Base-by-base conservation (phyloP, 2,329 filamentous ascomycete species). In the Rhynchosporium graminicola region DNA sequence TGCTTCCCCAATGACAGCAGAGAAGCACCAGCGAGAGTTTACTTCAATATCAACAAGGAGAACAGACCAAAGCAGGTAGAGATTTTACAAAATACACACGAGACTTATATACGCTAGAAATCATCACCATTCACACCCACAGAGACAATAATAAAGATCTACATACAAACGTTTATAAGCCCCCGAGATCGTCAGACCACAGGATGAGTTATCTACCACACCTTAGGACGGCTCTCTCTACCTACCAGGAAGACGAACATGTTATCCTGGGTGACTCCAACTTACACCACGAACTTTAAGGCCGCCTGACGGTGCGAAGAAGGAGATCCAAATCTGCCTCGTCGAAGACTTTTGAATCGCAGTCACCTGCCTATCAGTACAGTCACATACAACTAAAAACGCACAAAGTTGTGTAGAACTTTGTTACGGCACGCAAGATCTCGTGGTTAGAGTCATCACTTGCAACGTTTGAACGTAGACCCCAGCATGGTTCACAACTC, bases 1-100 rank as follows among this genome's bases (percentile, higher is more conserved):
- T 68, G 56, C 6, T 55, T 55, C 33, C 26, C 15, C 4, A 28
- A 55, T 2, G 33, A 55, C 3, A 55, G 2, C 3, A 55, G 9
- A 55, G 33, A 55, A 42, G 33, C 4, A 55, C 52, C 33, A 2
- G 52, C 52, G 15, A 3, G 33, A 29, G 36, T 55, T 13, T 55
- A 1, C 52, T 55, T 55, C 52, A 42, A 42, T 42, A 28, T 40
- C 13, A 55, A 42, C 15, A 55, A 55, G 36, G 50, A 47, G 42
- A 40, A 47, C 28, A 47, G 45, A 48, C 46, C 26, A 8, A 48
- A 48, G 29, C 29, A 48, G 20, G 46, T 48, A 10, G 20, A 48
- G 46, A 48, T 48, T 47, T 47, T 47, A 47, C 15, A 47, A 20
- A 47, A 4, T 29, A 47, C 15, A 47, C 20, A 47, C 45, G 45